Base-by-base conservation (phyloP, 1,284 basidiomycete species). In the Gastroboletus turbinatus region DNA sequence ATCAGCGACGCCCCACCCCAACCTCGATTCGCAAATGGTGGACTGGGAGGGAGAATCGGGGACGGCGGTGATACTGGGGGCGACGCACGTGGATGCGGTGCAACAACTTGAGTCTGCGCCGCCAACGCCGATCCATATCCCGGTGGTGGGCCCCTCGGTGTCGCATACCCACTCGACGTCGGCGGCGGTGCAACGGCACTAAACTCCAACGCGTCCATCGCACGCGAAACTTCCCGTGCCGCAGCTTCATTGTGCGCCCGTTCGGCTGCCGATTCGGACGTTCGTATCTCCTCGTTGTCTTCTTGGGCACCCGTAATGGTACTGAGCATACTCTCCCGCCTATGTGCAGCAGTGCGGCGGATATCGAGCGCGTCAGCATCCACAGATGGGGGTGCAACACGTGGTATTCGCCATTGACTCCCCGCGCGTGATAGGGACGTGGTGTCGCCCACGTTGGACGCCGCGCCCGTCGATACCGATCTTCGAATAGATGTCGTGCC, bases 171-270 rank as follows among this genome's bases (percentile, higher is more conserved):
- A 51, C 56, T 59, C 38, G 46, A 19, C 1, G 36, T 52, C 29
- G 43, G 43, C 25, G 62, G 19, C 1, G 57, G 58, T 25, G 58
- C 58, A 45, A 77, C 75, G 2, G 81, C 75, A 55, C 65, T 77
- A 59, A 81, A 81, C 55, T 75, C 77, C 19, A 87, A 67, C 7
- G 78, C 74, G 55, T 87, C 84, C 53, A 89, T 63, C 64, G 88
- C 88, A 11, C 81, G 78, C 10, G 80, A 78, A 3, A 91, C 77
- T 67, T 87, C 85, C 17, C 83, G 78, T 4, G 86, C 86, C 21
- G 84, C 87, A 10, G 86, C 87, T 3, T 80, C 82, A 61, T 85
- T 82, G 29, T 81, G 74, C 8, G 76, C 75, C 2, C 68, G 60
- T 57, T 79, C 76, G 17, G 79, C 76, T 0, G 63, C 62, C 3